phyloP scores from a whole-genome alignment of 805 yeast species.

The Candida hispaniensis region DNA sequence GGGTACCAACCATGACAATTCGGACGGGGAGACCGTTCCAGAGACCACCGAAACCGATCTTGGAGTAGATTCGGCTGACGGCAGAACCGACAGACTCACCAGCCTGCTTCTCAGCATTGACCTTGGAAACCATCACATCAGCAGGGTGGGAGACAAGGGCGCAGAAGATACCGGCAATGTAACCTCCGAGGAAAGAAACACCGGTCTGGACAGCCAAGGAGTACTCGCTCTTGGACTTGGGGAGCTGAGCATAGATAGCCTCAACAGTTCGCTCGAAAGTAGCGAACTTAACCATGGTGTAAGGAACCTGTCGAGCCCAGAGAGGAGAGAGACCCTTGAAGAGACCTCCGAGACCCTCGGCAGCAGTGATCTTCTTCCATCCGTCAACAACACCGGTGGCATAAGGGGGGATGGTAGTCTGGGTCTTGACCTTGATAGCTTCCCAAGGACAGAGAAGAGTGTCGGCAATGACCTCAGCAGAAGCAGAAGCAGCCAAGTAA shows the following conservation, averaged over 20 bases:
- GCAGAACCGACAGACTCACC: conserved; percentile 50
- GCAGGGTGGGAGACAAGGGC: conserved; percentile 86
- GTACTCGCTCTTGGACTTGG: conserved; percentile 53
- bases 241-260: conserved; percentile 49
- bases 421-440: conserved; percentile 76
- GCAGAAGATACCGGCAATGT: conserved; percentile 81
- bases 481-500: conserved; percentile 63
- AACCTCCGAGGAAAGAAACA: conserved; percentile 75
- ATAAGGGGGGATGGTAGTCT: conserved; percentile 72
- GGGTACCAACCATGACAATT: conserved; percentile 81
- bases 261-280: conserved; percentile 75
- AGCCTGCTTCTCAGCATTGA: conserved; percentile 49
- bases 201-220: conserved; percentile 63
- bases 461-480: conserved; percentile 80
- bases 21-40: conserved; percentile 86
- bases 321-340: conserved; percentile 73
- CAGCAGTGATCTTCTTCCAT: conserved; percentile 43
- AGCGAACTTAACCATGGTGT: conserved; percentile 82
- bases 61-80: conserved; percentile 48
- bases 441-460: conserved; percentile 72
- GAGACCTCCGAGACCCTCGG: conserved; percentile 49
- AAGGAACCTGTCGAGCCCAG: conserved; percentile 83
- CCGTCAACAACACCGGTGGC: conserved; percentile 51
- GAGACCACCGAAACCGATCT: conserved; percentile 66
- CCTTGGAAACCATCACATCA: conserved; percentile 81